These are phyloP conservation scores for Fusarium phyllophilum DNA, from an alignment of 2,329 filamentous ascomycete genomes.

Conservation along the genomic window DNA sequence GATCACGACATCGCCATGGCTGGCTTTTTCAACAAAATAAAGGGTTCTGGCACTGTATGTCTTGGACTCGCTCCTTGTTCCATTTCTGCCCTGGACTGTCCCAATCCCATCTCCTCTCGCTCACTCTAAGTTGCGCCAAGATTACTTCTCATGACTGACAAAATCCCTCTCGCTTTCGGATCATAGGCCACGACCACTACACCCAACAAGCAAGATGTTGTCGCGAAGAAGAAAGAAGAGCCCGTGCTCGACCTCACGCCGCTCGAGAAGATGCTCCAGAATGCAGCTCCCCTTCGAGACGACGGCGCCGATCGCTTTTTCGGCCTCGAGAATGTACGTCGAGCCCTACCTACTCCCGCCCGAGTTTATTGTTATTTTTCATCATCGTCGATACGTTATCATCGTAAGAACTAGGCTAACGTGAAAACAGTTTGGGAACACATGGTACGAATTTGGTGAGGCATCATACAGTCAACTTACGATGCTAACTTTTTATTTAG, in stretches of 20 bases:
- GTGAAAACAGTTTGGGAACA: slow-evolving; percentile 85
- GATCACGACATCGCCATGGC: slow-evolving; percentile 57
- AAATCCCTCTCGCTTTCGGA: slow-evolving; percentile 39
- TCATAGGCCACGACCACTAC: slow-evolving; percentile 56
- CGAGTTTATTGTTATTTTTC: not conserved
- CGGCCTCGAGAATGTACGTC: slow-evolving; percentile 93
- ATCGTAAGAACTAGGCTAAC: slow-evolving; percentile 48
- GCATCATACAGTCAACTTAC: not conserved
- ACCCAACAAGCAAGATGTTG: slow-evolving; percentile 56
- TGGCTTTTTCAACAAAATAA: slow-evolving; percentile 69
- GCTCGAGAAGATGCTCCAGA: slow-evolving; percentile 79
- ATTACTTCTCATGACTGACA: slow-evolving; percentile 45
- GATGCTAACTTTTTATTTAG: slow-evolving; percentile 58
- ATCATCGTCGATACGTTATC: not conserved
- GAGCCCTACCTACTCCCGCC: slow-evolving; percentile 9
- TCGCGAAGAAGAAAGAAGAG: slow-evolving; percentile 67
- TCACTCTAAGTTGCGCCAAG: slow-evolving; percentile 29
- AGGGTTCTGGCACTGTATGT: slow-evolving; percentile 65
- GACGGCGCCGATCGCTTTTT: slow-evolving; percentile 99
- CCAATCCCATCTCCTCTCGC: slow-evolving; percentile 37
- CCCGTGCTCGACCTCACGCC: slow-evolving; percentile 68
- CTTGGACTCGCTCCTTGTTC: slow-evolving; percentile 14
- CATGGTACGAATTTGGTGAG: slow-evolving; percentile 73
- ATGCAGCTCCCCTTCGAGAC: slow-evolving; percentile 80
- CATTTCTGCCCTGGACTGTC: slow-evolving; percentile 5